phyloP scores from a whole-genome alignment of 257 asterid species.

The Penstemon eatonii region DNA sequence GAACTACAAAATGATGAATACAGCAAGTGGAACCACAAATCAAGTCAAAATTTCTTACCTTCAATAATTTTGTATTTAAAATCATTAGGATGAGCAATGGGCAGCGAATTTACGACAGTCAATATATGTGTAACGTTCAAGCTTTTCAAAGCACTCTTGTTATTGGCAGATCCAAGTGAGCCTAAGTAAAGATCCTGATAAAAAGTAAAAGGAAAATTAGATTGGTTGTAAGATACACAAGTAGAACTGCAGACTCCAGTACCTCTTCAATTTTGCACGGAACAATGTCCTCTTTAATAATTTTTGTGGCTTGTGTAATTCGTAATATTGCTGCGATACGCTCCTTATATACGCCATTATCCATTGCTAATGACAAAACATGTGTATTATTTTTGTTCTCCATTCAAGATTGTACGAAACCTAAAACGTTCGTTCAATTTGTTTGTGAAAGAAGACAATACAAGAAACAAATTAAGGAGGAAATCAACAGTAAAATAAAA shows the following conservation, averaged over 20 bases:
- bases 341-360: slow-evolving; percentile 34
- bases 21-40: background rate
- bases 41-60: slow-evolving; percentile 38
- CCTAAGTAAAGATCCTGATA: slow-evolving; percentile 86
- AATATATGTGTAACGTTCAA: slow-evolving; percentile 29
- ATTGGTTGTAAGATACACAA: background rate
- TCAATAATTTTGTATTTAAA: slow-evolving; percentile 64
- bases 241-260: slow-evolving; percentile 5
- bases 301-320: slow-evolving; percentile 39
- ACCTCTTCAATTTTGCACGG: slow-evolving; percentile 89
- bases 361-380: slow-evolving; percentile 36
- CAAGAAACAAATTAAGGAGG: too few relatives aligned
- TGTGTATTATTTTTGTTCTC: too few relatives aligned
- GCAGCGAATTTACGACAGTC: slow-evolving; percentile 45
- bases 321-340: slow-evolving; percentile 48
- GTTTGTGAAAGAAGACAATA: too few relatives aligned
- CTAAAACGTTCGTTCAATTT: too few relatives aligned
- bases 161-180: slow-evolving; percentile 82
- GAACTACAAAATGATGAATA: slow-evolving; percentile 9
- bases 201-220: slow-evolving; percentile 20
- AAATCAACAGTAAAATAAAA: too few relatives aligned
- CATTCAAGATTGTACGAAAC: too few relatives aligned
- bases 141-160: slow-evolving; percentile 51
- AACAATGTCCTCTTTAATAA: slow-evolving; percentile 44
- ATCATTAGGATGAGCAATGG: slow-evolving; percentile 59